Evolutionary conservation across 108 stramenopile species (phyloP).

Genomic region (Discostella stelligeroides): DNA sequence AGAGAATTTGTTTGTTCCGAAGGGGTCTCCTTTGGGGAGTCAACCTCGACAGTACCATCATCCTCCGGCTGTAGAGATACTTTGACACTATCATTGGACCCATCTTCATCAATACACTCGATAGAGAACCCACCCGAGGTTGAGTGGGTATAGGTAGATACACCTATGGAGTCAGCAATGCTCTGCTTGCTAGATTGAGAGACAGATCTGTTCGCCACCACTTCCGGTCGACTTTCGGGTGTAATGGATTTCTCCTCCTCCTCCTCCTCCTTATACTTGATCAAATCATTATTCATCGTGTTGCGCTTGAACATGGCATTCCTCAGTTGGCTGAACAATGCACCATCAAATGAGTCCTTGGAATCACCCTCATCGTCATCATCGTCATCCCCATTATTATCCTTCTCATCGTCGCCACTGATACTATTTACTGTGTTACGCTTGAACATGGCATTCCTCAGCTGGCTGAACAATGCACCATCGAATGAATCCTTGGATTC

Average conservation of each 20-base stretch:
- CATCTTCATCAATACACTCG: not conserved
- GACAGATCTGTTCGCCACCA: not conserved
- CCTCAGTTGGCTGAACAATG: slow-evolving; percentile 3
- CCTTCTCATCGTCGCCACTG: not conserved
- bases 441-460: not conserved
- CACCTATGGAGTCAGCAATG: not conserved
- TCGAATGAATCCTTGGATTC: slow-evolving; percentile 6
- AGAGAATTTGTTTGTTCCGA: no score
- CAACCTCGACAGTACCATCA: not conserved
- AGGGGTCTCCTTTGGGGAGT: no score
- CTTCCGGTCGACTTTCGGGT: not conserved
- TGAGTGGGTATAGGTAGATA: not conserved
- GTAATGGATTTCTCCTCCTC: not conserved
- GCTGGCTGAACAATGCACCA: slow-evolving; percentile 6
- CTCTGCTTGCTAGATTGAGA: slow-evolving; percentile 5
- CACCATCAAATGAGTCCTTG: slow-evolving; percentile 8
- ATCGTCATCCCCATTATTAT: no score
- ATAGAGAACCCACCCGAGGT: not conserved
- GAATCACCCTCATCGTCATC: no score
- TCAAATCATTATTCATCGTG: not conserved
- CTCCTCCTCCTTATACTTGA: not conserved
- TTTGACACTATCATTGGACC: not conserved
- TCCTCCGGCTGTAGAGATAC: not conserved
- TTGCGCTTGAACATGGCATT: not conserved
- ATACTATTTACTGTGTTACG: not conserved